Evolutionary conservation across 2,329 filamentous ascomycete species (phyloP).

Genomic region (Paracamarosporium sp.): DNA sequence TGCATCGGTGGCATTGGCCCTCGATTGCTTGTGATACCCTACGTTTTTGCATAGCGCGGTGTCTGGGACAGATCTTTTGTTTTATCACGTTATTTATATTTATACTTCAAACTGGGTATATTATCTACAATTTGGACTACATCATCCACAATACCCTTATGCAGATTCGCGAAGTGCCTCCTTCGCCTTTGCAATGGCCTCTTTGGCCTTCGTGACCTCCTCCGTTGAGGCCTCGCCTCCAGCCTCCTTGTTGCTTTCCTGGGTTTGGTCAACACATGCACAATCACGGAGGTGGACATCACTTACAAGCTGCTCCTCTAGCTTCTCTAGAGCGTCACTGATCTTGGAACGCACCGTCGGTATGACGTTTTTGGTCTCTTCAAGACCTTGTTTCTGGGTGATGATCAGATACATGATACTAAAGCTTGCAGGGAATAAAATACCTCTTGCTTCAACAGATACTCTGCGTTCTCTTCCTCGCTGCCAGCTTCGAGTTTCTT

Average conservation of each 20-base stretch:
- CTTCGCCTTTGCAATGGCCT: slow-evolving; percentile 49
- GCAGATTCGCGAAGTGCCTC: slow-evolving; percentile 44
- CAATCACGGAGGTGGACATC: slow-evolving; percentile 23
- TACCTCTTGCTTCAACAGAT: slow-evolving; percentile 86
- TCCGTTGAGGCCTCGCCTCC: slow-evolving; percentile 47
- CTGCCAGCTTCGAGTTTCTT: slow-evolving; percentile 68
- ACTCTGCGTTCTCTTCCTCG: slow-evolving; percentile 78
- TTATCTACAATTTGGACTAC: background rate
- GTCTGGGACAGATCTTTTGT: slow-evolving; percentile 25
- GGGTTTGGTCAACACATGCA: slow-evolving; percentile 8
- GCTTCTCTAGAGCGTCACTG: slow-evolving; percentile 70
- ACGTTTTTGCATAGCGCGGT: slow-evolving; percentile 42
- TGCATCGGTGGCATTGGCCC: background rate
- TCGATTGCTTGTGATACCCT: slow-evolving; percentile 13
- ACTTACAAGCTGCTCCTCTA: slow-evolving; percentile 79
- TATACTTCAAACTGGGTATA: slow-evolving; percentile 1
- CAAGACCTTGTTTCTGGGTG: slow-evolving; percentile 74
- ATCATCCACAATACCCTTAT: slow-evolving; percentile 4
- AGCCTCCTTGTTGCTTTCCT: slow-evolving; percentile 52
- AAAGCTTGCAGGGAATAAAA: background rate
- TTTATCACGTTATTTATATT: slow-evolving; percentile 5
- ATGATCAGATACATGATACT: slow-evolving; percentile 11
- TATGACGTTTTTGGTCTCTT: slow-evolving; percentile 87
- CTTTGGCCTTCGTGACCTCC: slow-evolving; percentile 55
- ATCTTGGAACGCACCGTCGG: slow-evolving; percentile 75